A percentile compares a stretch with the other conserved stretches of the same genome.
phyloP scores from a whole-genome alignment of 768 basidiomycete species.

The Mrakia blollopis region DNA sequence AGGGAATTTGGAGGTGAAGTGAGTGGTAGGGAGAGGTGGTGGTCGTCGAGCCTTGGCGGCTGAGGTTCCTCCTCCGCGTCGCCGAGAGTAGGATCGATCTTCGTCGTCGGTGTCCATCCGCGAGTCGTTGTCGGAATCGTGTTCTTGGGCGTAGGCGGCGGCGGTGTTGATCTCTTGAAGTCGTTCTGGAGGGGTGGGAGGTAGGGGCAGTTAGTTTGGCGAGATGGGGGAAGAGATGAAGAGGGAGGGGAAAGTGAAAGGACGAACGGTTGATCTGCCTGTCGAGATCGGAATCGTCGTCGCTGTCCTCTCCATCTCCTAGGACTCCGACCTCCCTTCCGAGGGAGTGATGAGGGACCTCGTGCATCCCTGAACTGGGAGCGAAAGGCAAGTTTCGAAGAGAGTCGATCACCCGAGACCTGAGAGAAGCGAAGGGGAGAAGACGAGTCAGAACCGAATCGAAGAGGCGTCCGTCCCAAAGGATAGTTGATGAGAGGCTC shows the following conservation, averaged over 20 bases:
- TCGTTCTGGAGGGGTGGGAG: constrained; percentile 4
- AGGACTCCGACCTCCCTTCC: constrained; percentile 50
- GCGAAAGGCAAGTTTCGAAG: constrained; percentile 63
- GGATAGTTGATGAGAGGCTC: constrained; percentile 34
- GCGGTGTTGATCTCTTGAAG: constrained; percentile 20
- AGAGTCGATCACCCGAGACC: constrained; percentile 54
- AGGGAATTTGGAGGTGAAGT: no score
- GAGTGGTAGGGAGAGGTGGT: background rate
- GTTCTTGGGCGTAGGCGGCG: constrained; percentile 6
- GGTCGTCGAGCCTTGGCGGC: background rate
- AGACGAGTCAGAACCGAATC: constrained; percentile 42
- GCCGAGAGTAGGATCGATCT: background rate
- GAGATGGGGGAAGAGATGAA: background rate
- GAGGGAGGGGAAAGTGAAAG: background rate
- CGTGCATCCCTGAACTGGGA: constrained; percentile 80
- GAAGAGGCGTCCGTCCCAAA: background rate
- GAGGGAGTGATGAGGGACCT: constrained; percentile 60
- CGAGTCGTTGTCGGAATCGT: constrained; percentile 21
- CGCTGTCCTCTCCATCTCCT: constrained; percentile 43
- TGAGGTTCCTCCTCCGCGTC: background rate
- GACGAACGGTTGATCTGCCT: constrained; percentile 44
- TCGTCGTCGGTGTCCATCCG: constrained; percentile 20
- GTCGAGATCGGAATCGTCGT: constrained; percentile 44
- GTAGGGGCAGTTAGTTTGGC: background rate
- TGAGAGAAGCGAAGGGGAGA: constrained; percentile 35